Base-by-base conservation (phyloP, 1,284 basidiomycete species). In the Malassezia furfur region DNA sequence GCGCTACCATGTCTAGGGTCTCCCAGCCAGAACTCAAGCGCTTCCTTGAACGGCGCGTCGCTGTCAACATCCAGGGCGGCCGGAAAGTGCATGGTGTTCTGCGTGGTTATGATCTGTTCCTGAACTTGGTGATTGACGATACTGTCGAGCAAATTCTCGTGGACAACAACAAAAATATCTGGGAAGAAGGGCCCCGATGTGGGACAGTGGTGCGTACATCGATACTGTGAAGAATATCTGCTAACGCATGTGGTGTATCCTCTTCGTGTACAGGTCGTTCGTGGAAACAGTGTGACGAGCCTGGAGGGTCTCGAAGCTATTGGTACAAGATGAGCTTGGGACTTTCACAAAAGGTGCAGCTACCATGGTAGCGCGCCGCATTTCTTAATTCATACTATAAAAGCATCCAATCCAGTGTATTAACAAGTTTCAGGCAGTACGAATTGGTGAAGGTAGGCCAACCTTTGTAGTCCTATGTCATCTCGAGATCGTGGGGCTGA, bases 41-140 rank as follows among this genome's bases (percentile, higher is more conserved):
- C n/a, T 98, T 94, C 76, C 96, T 98, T 88, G 94, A 99, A 82
- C 94, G 96, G 80, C 87, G 86, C 67, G 80, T 96, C 66, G 91
- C 90, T 77, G 81, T 98, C 71, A 85, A 96, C 79, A 80, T 99
- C 7, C 93, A 99, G 75, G 94, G 91, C 51, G 90, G 90, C 55
- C 85, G 94, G 68, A 90, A 88, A 81, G 86, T 98, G 68, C 89
- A 88, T 77, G 94, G 93, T 54, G 85, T 85, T n/a, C 79, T 98
- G 53, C 85, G 94, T 61, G 94, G 94, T 36, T 98, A 93, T 77
- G 94, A 98, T 80, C 86, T 99, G 68, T 99, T 99, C 80, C 80
- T 99, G 75, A 99, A 99, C 77, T 82, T 99, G 39, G 93, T 98
- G 59, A 84, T 99, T 73, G 93, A 98, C 75, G 88, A 96, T 70